A percentile compares a stretch with the other conserved stretches of the same genome.
These are phyloP conservation scores for Gossypium schwendimanii DNA, from an alignment of 441 rosid species.

Conservation along the genomic window DNA sequence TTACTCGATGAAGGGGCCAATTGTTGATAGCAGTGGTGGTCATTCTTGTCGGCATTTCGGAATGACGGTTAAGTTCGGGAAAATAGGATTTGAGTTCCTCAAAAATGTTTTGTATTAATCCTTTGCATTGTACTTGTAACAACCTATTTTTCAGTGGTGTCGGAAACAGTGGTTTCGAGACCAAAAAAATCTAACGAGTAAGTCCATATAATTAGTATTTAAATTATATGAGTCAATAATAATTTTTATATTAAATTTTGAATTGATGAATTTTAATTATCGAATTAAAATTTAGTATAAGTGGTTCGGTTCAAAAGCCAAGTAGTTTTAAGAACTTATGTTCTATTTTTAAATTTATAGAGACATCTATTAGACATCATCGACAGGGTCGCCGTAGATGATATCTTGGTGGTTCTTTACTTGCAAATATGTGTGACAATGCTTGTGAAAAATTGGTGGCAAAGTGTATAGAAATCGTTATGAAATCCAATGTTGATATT, in stretches of 20 bases:
- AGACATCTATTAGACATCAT: slow-evolving; percentile 50
- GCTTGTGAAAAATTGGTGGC: slow-evolving; percentile 41
- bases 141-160: too few relatives aligned
- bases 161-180: too few relatives aligned
- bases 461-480: slow-evolving; percentile 42
- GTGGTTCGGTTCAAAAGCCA: too few relatives aligned
- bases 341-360: slow-evolving; percentile 30
- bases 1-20: background rate
- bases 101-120: background rate
- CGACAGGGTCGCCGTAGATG: slow-evolving; percentile 50
- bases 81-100: slow-evolving; percentile 2
- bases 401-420: slow-evolving; percentile 46
- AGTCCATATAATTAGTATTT: too few relatives aligned
- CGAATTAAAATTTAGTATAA: too few relatives aligned
- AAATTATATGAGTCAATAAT: too few relatives aligned
- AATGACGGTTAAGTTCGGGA: background rate
- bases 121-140: too few relatives aligned
- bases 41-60: background rate
- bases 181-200: too few relatives aligned
- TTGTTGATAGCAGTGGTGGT: background rate
- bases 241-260: too few relatives aligned
- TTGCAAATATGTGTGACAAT: slow-evolving; percentile 44
- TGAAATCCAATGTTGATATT: slow-evolving; percentile 51
- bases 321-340: background rate
- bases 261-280: too few relatives aligned